Conservation (phyloP, 176 grass and related monocot genomes). For the Lolium multiflorum region DNA sequence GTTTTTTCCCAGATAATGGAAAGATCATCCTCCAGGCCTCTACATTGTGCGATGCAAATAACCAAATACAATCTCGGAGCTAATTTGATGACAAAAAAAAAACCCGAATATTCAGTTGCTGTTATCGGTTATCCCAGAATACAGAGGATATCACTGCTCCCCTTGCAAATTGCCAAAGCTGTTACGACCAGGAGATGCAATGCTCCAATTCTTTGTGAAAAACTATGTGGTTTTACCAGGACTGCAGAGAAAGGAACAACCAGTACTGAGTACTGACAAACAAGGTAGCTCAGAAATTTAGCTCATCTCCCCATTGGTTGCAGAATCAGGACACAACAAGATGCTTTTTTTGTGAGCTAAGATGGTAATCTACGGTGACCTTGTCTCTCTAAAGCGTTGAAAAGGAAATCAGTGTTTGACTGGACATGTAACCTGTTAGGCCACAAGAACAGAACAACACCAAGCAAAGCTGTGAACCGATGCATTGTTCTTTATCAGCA, state of each 20-base stretch:
- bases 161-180: too few species aligned
- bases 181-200: too few species aligned
- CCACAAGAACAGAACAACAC: background rate
- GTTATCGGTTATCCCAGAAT: background rate
- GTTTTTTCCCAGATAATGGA: too few species aligned
- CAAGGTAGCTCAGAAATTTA: too few species aligned
- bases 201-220: too few species aligned
- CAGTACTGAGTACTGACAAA: too few species aligned
- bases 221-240: too few species aligned
- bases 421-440: background rate
- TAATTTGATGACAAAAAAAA: background rate
- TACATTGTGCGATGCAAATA: background rate
- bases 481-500: too few species aligned
- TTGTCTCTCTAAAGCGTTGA: background rate
- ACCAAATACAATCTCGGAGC: background rate
- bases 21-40: background rate
- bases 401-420: conserved; percentile 17
- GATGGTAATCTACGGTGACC: background rate
- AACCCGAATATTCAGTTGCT: background rate
- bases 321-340: background rate
- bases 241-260: too few species aligned
- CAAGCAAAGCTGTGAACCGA: background rate
- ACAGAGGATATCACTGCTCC: too few species aligned
- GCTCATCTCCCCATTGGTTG: too few species aligned
- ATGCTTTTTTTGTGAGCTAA: background rate